phyloP scores from a whole-genome alignment of 2,329 filamentous ascomycete genomes.

The Daldinia sp. region DNA sequence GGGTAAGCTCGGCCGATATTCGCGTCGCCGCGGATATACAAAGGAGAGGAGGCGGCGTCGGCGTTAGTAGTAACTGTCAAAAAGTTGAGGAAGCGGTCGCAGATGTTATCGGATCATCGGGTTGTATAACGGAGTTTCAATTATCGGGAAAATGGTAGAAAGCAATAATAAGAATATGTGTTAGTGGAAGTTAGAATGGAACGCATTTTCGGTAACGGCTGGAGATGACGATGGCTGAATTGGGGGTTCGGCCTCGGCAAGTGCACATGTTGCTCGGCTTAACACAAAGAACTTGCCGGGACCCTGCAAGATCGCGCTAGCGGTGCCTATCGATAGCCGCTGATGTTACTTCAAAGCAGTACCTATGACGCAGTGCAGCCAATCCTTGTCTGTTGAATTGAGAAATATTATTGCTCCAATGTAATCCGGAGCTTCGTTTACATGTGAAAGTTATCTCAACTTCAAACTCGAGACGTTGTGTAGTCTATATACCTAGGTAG shows the following conservation, averaged over 20 bases:
- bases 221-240: slow-evolving; percentile 20
- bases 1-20: background rate
- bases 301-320: slow-evolving; percentile 8
- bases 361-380: slow-evolving; percentile 24
- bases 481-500: background rate
- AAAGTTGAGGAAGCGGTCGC: background rate
- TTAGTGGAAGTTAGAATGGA: background rate
- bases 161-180: slow-evolving; percentile 3
- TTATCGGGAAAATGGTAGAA: background rate
- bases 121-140: background rate
- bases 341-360: slow-evolving; percentile 6
- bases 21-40: background rate
- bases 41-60: slow-evolving; percentile 6
- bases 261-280: slow-evolving; percentile 40
- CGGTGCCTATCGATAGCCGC: slow-evolving; percentile 4
- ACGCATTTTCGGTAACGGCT: slow-evolving; percentile 5
- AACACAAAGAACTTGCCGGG: slow-evolving; percentile 19
- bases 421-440: background rate
- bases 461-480: background rate
- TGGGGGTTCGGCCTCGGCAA: slow-evolving; percentile 35
- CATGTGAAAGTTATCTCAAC: slow-evolving; percentile 20
- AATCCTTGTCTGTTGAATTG: background rate
- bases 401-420: background rate
- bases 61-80: background rate
- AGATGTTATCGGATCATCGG: slow-evolving; percentile 31